phyloP scores from a whole-genome alignment of 345 rosid species.

The Aquilaria sinensis region DNA sequence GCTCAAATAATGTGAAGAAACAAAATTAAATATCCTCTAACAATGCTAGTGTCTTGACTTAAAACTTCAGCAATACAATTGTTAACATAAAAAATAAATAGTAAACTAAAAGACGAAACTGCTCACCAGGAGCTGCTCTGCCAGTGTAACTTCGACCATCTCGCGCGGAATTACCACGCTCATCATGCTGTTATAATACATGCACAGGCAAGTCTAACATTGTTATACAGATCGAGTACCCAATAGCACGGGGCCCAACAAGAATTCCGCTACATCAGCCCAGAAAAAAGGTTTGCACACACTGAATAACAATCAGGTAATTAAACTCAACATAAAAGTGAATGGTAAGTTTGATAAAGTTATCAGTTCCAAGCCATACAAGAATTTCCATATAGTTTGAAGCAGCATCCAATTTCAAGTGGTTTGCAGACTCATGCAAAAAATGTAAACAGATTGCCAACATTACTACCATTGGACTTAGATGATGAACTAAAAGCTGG shows the following conservation, averaged over 20 bases:
- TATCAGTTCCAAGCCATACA: conserved; percentile 10
- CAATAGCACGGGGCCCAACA: conserved; percentile 36
- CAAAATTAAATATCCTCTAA: no score
- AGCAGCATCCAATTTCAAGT: no score
- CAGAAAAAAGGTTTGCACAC: conserved; percentile 35
- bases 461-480: no score
- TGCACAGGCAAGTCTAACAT: conserved; percentile 77
- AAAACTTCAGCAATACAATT: no score
- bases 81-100: neutral
- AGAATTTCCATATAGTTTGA: no score
- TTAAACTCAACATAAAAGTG: conserved; percentile 21
- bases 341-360: conserved; percentile 4
- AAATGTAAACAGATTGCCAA: no score
- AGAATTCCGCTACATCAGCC: conserved; percentile 52
- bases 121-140: conserved; percentile 50
- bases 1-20: no score
- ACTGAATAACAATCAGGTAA: conserved; percentile 37
- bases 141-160: conserved; percentile 54
- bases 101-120: conserved; percentile 7
- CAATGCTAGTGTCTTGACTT: no score
- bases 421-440: no score
- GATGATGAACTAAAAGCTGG: neutral
- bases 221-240: conserved; percentile 55
- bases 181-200: conserved; percentile 92
- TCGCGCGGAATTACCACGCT: conserved; percentile 53